Evolutionary conservation across 129 eudicot species (phyloP).

Genomic region (Flaveria robusta): DNA sequence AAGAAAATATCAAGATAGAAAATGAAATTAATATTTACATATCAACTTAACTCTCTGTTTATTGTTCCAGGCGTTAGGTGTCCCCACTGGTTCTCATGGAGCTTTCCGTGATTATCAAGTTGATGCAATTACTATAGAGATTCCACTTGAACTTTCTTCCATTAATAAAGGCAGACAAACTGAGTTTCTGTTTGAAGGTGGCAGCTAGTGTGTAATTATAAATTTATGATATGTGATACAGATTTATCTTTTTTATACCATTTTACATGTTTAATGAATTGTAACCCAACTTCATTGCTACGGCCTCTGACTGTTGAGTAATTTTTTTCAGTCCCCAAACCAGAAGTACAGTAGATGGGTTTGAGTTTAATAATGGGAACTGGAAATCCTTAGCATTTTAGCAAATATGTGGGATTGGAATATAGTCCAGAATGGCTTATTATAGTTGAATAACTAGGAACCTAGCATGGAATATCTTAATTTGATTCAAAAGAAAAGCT

Average conservation of each 20-base stretch:
- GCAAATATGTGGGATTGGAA: too few species aligned
- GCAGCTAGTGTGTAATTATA: constrained; percentile 52
- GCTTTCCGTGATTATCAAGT: constrained; percentile 99
- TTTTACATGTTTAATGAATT: neutral
- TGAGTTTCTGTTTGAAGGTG: constrained; percentile 66
- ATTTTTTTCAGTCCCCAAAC: constrained; percentile 1
- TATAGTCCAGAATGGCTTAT: too few species aligned
- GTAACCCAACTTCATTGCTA: constrained; percentile 1
- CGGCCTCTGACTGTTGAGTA: neutral
- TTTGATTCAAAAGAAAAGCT: too few species aligned
- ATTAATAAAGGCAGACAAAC: constrained; percentile 42
- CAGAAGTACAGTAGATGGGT: neutral
- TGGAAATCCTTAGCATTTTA: too few species aligned
- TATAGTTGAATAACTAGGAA: too few species aligned
- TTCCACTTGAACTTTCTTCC: constrained; percentile 53
- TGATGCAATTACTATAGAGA: constrained; percentile 86
- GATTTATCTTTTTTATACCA: neutral
- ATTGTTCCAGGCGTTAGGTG: constrained; percentile 73
- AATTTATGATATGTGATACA: neutral
- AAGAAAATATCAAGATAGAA: constrained; percentile 1
- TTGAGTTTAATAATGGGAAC: too few species aligned
- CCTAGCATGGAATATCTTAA: too few species aligned
- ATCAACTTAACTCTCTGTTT: constrained; percentile 6
- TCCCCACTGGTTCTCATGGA: constrained; percentile 98
- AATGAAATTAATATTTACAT: neutral